These are phyloP conservation scores for Artemisia argyi DNA, from an alignment of 129 eudicot genomes.

Conservation along the genomic window DNA sequence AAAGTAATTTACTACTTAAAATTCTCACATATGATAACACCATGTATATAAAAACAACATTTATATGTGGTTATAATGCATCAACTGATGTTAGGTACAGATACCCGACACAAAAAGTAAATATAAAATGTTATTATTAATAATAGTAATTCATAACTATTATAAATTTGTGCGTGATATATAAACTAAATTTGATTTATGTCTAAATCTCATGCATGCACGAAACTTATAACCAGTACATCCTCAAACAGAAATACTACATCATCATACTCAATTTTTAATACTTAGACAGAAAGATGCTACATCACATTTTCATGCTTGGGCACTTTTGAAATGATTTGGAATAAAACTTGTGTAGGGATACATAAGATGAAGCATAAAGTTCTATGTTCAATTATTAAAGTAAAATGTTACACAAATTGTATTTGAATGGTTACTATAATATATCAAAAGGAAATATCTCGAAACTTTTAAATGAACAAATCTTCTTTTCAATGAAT, in stretches of 20 bases:
- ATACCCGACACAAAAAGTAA: too few species aligned
- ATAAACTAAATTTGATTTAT: too few species aligned
- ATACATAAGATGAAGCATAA: constrained; percentile 25
- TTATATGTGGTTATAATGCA: too few species aligned
- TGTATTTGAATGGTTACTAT: constrained; percentile 21
- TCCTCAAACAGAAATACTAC: not conserved
- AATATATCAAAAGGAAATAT: constrained; percentile 19
- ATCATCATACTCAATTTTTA: not conserved
- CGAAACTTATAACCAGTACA: not conserved
- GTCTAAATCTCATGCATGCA: too few species aligned
- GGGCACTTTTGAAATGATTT: constrained; percentile 30
- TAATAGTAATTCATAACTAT: too few species aligned
- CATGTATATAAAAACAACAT: too few species aligned
- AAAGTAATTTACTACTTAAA: too few species aligned
- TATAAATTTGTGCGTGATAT: too few species aligned
- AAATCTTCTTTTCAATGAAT: constrained; percentile 24
- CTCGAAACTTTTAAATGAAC: constrained; percentile 21
- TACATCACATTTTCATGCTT: constrained; percentile 21
- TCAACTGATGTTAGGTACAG: too few species aligned
- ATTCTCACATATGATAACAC: too few species aligned
- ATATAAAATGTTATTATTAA: too few species aligned
- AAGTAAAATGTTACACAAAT: constrained; percentile 27
- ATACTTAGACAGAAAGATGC: constrained; percentile 25
- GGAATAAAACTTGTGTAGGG: constrained; percentile 34
- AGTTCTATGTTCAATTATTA: constrained; percentile 29